Conservation (phyloP, 305 asterid genomes). For the Fraxinus platypoda region DNA sequence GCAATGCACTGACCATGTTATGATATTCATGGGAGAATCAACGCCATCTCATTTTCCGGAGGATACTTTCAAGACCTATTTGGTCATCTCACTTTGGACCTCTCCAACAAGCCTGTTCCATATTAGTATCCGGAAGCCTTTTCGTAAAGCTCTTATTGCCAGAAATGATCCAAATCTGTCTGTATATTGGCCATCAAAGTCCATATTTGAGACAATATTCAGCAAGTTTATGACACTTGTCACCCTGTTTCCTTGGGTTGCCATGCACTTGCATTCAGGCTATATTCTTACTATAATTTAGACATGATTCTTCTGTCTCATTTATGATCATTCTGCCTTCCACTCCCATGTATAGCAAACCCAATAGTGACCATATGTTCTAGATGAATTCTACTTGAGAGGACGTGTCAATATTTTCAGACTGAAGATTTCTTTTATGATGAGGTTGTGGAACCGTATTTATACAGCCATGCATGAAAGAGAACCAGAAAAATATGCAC, state of each 20-base stretch:
- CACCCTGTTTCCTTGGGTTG: background rate
- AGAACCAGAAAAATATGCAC: background rate
- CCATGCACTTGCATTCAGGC: background rate
- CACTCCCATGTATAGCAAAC: background rate
- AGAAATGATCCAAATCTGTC: background rate
- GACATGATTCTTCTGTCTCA: background rate
- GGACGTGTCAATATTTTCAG: background rate
- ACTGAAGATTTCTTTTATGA: background rate
- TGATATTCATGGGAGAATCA: background rate
- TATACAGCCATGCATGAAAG: background rate
- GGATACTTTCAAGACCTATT: background rate
- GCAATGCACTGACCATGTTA: constrained; percentile 4
- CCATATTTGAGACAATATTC: background rate
- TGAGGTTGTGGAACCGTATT: background rate
- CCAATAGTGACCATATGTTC: background rate
- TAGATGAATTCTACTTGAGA: background rate
- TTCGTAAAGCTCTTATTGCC: background rate
- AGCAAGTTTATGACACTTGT: background rate
- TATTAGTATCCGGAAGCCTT: background rate
- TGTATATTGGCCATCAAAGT: background rate
- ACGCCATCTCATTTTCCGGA: background rate
- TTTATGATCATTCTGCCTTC: background rate
- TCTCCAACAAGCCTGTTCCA: background rate
- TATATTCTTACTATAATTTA: background rate
- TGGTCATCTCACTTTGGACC: background rate